Percentiles rank a stretch among this genome's conserved stretches.
Conservation (phyloP, 2,329 filamentous ascomycete species). For the Colletotrichum endophyticum region DNA sequence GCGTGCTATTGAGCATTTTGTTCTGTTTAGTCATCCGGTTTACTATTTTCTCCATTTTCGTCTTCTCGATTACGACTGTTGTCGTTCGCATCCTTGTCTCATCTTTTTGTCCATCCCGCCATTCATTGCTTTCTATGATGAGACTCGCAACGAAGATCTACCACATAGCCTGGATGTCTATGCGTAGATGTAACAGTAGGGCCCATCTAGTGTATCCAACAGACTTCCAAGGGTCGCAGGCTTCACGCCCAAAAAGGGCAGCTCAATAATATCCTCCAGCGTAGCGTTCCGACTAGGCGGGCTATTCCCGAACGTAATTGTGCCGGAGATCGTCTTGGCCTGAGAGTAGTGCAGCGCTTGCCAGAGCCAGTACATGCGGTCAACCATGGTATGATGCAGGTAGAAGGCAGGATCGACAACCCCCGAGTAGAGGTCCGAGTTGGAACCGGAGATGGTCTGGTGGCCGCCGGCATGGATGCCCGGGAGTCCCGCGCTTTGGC, state of each 20-base stretch:
- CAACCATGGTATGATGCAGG: not conserved
- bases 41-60: not conserved
- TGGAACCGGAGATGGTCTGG: conserved; percentile 33
- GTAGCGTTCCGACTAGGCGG: conserved; percentile 11
- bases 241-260: conserved; percentile 11
- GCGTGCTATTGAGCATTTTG: fast-evolving
- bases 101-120: not conserved
- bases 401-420: conserved; percentile 28
- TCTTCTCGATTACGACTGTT: fast-evolving
- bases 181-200: conserved; percentile 29
- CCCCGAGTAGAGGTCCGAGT: conserved; percentile 41
- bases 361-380: not conserved
- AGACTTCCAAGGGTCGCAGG: conserved; percentile 26
- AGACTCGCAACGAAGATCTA: not conserved
- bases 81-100: fast-evolving
- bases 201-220: conserved; percentile 28
- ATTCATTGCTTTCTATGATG: not conserved
- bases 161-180: fast-evolving
- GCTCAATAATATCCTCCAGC: conserved; percentile 9
- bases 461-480: conserved; percentile 25
- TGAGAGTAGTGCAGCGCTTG: conserved; percentile 12
- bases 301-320: conserved; percentile 18
- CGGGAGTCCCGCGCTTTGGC: conserved; percentile 35
- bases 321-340: not conserved
- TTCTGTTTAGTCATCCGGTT: not conserved